Evolutionary conservation across 345 rosid species (phyloP).

Genomic region (Lepidium sativum): DNA sequence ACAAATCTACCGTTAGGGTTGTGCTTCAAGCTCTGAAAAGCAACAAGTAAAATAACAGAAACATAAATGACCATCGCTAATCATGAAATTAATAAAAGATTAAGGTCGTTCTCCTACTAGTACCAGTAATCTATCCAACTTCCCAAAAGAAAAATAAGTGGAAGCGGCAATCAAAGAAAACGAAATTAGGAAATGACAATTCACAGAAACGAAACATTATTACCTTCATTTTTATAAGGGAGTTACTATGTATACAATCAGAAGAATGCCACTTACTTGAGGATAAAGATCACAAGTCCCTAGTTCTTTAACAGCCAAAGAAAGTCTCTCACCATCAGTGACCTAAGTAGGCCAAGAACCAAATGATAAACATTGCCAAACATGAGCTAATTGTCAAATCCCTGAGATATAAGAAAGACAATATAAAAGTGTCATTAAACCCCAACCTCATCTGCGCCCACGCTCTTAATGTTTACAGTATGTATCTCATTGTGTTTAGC

Average conservation of each 20-base stretch:
- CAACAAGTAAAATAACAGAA: neutral
- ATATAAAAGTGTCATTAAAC: neutral
- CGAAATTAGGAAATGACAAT: neutral
- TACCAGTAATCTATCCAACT: neutral
- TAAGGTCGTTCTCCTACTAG: neutral
- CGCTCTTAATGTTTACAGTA: slow-evolving; percentile 91
- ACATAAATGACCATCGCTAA: neutral
- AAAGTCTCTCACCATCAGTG: slow-evolving; percentile 95
- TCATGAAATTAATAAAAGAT: neutral
- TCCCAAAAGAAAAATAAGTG: neutral
- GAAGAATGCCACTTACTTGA: slow-evolving; percentile 51
- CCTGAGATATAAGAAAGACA: neutral
- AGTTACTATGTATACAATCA: neutral
- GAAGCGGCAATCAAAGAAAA: neutral
- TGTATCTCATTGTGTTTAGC: slow-evolving; percentile 98
- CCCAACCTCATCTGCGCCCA: slow-evolving; percentile 85
- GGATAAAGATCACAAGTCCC: slow-evolving; percentile 98
- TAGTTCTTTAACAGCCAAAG: slow-evolving; percentile 92
- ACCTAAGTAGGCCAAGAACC: slow-evolving; percentile 36
- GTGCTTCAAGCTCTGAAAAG: slow-evolving; percentile 78
- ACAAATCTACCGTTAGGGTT: slow-evolving; percentile 96
- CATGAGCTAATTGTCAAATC: neutral
- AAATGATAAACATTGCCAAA: neutral
- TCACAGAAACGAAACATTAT: slow-evolving; percentile 10
- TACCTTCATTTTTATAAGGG: neutral